phyloP scores from a whole-genome alignment of 371 early-diverging fungal genomes.

The Mucor velutinosus region DNA sequence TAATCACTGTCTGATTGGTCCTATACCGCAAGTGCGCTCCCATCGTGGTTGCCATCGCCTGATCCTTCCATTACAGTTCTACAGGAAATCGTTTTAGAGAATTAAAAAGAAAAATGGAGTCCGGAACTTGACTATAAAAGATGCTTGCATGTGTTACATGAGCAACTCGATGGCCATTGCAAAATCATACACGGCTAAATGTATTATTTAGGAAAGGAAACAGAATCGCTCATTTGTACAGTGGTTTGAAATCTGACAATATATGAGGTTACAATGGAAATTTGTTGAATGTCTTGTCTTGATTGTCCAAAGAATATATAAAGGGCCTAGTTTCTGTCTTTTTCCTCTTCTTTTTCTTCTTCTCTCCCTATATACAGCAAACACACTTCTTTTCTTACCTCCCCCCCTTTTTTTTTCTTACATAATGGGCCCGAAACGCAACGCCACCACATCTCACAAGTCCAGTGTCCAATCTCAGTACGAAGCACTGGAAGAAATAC shows the following conservation, averaged over 20 bases:
- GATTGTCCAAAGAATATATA: background rate
- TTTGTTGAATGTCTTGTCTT: background rate
- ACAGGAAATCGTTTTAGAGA: background rate
- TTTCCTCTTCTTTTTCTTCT: background rate
- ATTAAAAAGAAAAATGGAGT: background rate
- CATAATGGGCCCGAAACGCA: background rate
- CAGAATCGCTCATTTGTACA: slow-evolving; percentile 1
- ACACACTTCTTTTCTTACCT: too few relatives aligned
- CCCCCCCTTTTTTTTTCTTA: too few relatives aligned
- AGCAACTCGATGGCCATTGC: background rate
- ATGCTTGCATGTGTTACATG: background rate
- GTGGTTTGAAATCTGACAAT: background rate
- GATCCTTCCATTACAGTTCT: background rate
- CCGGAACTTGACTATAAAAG: background rate
- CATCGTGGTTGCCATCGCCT: background rate
- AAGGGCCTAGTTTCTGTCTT: background rate
- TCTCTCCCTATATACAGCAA: background rate
- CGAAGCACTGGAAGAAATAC: slow-evolving; percentile 10
- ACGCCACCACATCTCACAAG: background rate
- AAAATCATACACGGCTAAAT: background rate
- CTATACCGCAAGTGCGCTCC: too few relatives aligned
- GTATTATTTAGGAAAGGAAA: background rate
- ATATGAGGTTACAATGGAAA: background rate
- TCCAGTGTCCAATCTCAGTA: background rate
- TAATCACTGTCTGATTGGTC: too few relatives aligned